These are phyloP conservation scores for Aspergillus chevalieri DNA, from an alignment of 2,329 filamentous ascomycete species.

Conservation along the genomic window DNA sequence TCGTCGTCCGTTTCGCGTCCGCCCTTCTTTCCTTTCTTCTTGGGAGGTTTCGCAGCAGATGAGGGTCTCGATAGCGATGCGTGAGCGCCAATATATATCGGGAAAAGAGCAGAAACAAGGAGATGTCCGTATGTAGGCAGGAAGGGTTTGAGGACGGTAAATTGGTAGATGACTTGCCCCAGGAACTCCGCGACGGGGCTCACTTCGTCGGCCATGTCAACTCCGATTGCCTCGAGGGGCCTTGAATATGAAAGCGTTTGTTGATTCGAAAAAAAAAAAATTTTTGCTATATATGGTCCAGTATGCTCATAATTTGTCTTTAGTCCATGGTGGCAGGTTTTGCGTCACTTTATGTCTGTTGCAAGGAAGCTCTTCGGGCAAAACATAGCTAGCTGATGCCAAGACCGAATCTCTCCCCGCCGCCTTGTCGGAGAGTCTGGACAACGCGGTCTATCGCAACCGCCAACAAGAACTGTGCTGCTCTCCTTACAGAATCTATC, in stretches of 20 bases:
- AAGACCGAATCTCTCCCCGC: conserved; percentile 15
- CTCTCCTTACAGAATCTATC: background rate
- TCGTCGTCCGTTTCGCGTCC: conserved; percentile 28
- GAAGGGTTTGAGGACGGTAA: conserved; percentile 38
- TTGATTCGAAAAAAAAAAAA: background rate
- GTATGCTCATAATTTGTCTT: background rate
- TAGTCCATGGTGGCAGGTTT: conserved; percentile 5
- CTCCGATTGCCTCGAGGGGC: background rate
- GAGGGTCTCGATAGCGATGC: conserved; percentile 77
- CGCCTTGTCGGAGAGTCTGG: conserved; percentile 1
- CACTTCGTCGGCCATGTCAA: conserved; percentile 25
- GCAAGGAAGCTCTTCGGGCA: background rate
- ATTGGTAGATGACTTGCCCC: conserved; percentile 40
- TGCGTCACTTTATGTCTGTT: background rate
- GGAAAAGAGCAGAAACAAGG: conserved; percentile 64
- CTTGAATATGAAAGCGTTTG: background rate
- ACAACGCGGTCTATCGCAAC: background rate
- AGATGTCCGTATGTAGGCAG: conserved; percentile 57
- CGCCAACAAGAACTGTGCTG: background rate
- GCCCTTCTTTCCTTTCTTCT: conserved; percentile 39
- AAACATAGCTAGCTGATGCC: conserved; percentile 9
- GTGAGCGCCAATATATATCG: conserved; percentile 79
- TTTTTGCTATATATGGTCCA: background rate
- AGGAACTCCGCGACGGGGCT: conserved; percentile 34
- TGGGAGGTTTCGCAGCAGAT: conserved; percentile 62